Conservation (phyloP, 2,329 filamentous ascomycete genomes). For the Penicillium occitanis region DNA sequence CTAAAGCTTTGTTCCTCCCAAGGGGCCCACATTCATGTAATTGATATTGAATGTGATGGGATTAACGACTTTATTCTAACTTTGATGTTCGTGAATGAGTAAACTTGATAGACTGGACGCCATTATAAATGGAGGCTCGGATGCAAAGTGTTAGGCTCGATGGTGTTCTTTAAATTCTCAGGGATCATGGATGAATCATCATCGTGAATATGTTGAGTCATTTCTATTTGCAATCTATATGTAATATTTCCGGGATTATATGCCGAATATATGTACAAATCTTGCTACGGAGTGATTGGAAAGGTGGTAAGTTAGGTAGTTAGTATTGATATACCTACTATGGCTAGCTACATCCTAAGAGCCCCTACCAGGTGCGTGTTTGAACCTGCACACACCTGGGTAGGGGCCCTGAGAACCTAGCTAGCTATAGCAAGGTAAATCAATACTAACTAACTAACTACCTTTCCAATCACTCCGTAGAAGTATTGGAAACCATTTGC, state of each 20-base stretch:
- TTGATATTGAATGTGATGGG: neutral
- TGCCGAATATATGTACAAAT: constrained; percentile 6
- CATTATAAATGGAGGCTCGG: neutral
- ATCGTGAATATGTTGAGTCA: neutral
- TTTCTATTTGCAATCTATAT: neutral
- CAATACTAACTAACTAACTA: neutral
- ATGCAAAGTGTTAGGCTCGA: neutral
- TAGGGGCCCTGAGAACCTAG: neutral
- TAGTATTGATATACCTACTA: neutral
- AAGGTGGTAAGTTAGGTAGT: neutral
- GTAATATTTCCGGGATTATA: neutral
- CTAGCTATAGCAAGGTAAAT: neutral
- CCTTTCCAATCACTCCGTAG: neutral
- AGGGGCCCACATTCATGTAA: neutral
- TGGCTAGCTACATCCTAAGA: neutral
- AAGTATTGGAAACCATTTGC: neutral
- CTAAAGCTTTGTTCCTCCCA: neutral
- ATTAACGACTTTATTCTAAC: neutral
- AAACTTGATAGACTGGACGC: neutral
- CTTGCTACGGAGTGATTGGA: neutral
- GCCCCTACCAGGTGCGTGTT: neutral
- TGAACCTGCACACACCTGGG: neutral
- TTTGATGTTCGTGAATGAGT: neutral
- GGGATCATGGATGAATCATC: neutral
- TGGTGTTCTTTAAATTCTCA: neutral